A percentile compares a stretch with the other conserved stretches of the same genome.
phyloP scores from a whole-genome alignment of 441 rosid species.

The Gossypium davidsonii region DNA sequence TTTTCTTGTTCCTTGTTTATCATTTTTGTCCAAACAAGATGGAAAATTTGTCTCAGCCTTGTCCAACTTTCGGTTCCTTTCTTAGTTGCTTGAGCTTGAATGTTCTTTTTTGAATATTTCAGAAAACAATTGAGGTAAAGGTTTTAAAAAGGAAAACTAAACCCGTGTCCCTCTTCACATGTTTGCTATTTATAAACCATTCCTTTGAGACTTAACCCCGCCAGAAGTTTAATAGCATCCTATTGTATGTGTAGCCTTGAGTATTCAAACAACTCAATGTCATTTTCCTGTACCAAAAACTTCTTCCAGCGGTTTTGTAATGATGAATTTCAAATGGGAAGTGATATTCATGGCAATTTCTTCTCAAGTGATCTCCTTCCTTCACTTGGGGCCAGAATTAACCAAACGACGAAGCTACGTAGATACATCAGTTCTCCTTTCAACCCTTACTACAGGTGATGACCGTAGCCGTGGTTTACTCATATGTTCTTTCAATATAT shows the following conservation, averaged over 20 bases:
- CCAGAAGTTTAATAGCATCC: conserved; percentile 20
- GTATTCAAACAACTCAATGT: conserved; percentile 35
- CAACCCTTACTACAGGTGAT: conserved; percentile 64
- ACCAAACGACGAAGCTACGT: conserved; percentile 70
- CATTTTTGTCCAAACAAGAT: conserved; percentile 29
- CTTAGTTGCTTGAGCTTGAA: conserved; percentile 33
- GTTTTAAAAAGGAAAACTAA: conserved; percentile 25
- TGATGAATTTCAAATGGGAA: conserved; percentile 48
- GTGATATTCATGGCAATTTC: conserved; percentile 47
- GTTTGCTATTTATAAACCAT: conserved; percentile 42
- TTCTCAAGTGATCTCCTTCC: conserved; percentile 84
- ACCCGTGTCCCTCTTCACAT: conserved; percentile 48
- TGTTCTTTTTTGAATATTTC: conserved; percentile 26
- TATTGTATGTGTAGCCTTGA: background rate
- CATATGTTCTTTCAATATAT: conserved; percentile 10
- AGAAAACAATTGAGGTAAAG: conserved; percentile 30
- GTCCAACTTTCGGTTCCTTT: conserved; percentile 23
- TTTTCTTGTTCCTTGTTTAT: conserved; percentile 17
- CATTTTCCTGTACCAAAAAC: conserved; percentile 42
- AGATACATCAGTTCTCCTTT: conserved; percentile 77
- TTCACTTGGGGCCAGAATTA: conserved; percentile 87
- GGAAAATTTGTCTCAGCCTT: conserved; percentile 20
- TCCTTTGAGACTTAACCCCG: conserved; percentile 24
- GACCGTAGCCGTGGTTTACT: conserved; percentile 12
- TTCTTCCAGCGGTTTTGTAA: conserved; percentile 77